Conservation (phyloP, 768 basidiomycete species). For the Podaxis rugospora region DNA sequence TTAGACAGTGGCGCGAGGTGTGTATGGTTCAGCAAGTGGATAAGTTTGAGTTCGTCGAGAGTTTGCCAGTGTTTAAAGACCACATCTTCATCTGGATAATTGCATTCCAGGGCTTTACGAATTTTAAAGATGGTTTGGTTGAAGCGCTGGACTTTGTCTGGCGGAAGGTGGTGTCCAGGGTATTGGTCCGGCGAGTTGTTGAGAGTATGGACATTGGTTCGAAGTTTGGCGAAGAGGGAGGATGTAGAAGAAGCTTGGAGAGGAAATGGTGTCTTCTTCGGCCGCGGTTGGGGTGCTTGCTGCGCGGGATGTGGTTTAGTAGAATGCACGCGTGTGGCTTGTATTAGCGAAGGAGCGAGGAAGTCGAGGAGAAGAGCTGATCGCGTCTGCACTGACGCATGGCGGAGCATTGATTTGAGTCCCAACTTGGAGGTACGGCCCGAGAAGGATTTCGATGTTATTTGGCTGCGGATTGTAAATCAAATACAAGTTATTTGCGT, state of each 20-base stretch:
- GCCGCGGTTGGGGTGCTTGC: background rate
- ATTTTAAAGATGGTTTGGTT: slow-evolving; percentile 34
- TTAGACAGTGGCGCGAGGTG: slow-evolving; percentile 37
- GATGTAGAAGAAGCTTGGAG: slow-evolving; percentile 1
- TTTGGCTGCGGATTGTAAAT: background rate
- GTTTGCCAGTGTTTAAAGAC: slow-evolving; percentile 34
- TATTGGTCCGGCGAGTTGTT: background rate
- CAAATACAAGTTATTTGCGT: background rate
- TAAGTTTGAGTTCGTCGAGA: slow-evolving; percentile 37
- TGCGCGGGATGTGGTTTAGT: background rate
- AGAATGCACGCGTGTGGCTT: background rate
- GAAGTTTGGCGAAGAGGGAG: slow-evolving; percentile 8
- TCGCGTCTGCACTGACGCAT: slow-evolving; percentile 1
- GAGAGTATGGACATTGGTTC: background rate
- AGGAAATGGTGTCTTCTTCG: background rate
- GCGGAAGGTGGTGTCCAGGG: slow-evolving; percentile 10
- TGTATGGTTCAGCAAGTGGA: slow-evolving; percentile 39
- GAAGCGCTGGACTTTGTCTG: slow-evolving; percentile 17
- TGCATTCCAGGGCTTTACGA: slow-evolving; percentile 26
- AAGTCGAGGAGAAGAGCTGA: slow-evolving; percentile 2
- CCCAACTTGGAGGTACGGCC: background rate
- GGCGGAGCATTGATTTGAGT: slow-evolving; percentile 2
- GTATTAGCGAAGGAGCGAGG: background rate
- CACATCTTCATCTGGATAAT: slow-evolving; percentile 24
- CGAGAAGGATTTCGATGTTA: background rate